A percentile compares a stretch with the other conserved stretches of the same genome.
Evolutionary conservation across 371 early-diverging fungal genomes (phyloP).

Genomic region (Mucor circinelloides): DNA sequence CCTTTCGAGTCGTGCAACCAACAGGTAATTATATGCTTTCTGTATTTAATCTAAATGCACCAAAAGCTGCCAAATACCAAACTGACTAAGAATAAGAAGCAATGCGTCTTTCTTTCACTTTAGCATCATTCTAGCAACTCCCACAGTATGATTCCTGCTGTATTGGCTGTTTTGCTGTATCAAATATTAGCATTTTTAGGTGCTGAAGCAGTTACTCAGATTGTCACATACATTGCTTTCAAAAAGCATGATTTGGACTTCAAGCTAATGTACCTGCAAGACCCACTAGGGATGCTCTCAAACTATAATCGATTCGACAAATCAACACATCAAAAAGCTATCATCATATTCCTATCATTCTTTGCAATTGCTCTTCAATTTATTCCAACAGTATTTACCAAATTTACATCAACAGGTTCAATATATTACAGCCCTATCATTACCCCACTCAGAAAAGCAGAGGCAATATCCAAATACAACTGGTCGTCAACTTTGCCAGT

Average conservation of each 20-base stretch:
- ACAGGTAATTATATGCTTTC: not conserved
- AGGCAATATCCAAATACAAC: not conserved
- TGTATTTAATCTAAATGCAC: not conserved
- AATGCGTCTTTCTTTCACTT: not conserved
- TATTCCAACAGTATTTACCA: not conserved
- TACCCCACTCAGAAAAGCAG: not conserved
- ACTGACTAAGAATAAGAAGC: too few species aligned
- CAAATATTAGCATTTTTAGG: constrained; percentile 1
- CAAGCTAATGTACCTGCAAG: not conserved
- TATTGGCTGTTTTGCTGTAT: not conserved
- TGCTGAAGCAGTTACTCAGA: not conserved
- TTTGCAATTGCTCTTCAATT: not conserved
- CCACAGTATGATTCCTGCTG: not conserved
- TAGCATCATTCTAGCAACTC: not conserved
- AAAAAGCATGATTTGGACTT: not conserved
- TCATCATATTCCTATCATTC: not conserved
- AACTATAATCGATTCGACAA: not conserved
- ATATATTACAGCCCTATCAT: not conserved
- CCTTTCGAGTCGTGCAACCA: not conserved
- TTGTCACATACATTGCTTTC: not conserved
- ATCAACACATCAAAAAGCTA: not conserved
- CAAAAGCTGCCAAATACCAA: not conserved
- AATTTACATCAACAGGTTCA: not conserved
- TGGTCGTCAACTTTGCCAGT: not conserved
- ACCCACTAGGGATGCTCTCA: not conserved